A percentile compares a stretch with the other conserved stretches of the same genome.
Conservation (phyloP, 2,329 filamentous ascomycete species). For the Ceratocystis cubensis region DNA sequence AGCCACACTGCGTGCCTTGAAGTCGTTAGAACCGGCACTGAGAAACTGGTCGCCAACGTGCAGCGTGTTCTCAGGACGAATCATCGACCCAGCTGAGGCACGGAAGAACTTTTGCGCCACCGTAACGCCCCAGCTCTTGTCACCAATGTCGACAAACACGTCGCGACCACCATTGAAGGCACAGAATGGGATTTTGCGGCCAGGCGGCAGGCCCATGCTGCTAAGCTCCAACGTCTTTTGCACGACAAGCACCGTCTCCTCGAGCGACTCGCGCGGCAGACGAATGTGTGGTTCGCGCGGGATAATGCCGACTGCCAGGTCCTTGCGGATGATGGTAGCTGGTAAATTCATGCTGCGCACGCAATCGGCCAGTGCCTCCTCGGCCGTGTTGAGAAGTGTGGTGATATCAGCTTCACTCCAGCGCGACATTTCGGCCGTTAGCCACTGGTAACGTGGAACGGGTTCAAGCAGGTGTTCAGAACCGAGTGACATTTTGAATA, state of each 20-base stretch:
- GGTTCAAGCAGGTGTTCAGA: conserved; percentile 56
- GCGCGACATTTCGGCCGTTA: conserved; percentile 62
- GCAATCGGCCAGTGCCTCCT: conserved; percentile 71
- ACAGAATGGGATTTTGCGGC: conserved; percentile 64
- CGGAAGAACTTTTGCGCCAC: conserved; percentile 84
- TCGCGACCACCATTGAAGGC: conserved; percentile 97
- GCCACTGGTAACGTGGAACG: conserved; percentile 55
- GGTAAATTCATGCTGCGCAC: conserved; percentile 67
- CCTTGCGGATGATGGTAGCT: conserved; percentile 72
- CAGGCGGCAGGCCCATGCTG: conserved; percentile 35
- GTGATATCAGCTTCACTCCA: conserved; percentile 69
- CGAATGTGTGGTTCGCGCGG: conserved; percentile 49
- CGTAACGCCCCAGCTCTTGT: conserved; percentile 91
- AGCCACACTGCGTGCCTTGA: conserved; percentile 81
- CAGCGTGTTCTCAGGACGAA: conserved; percentile 66
- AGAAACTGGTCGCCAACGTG: conserved; percentile 97
- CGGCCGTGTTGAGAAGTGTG: conserved; percentile 75
- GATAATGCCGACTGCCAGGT: conserved; percentile 70
- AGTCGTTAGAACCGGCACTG: conserved; percentile 90
- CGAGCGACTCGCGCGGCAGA: conserved; percentile 76
- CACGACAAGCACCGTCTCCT: conserved; percentile 89
- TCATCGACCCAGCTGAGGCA: conserved; percentile 37
- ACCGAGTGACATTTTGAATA: conserved; percentile 62
- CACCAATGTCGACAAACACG: conserved; percentile 96
- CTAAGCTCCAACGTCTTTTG: conserved; percentile 84